Evolutionary conservation across 1,284 basidiomycete genomes (phyloP).

Genomic region (Cryptococcus jaspeensis): DNA sequence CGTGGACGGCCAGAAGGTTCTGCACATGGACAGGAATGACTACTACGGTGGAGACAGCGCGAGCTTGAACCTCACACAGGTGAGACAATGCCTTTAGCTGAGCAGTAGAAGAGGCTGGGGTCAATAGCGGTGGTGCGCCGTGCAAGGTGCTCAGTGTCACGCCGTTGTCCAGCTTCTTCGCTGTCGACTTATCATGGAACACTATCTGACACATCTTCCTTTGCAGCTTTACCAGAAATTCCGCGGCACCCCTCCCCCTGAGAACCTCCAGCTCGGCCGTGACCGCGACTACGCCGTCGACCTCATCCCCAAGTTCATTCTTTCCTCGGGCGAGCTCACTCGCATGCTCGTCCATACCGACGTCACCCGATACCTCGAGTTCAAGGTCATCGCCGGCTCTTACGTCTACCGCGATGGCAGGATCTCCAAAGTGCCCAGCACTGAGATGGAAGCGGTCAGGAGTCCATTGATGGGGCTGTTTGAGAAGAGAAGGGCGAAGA

Average conservation of each 20-base stretch:
- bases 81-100: conserved; percentile 48
- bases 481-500: conserved; percentile 97
- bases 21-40: conserved; percentile 99
- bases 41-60: conserved; percentile 99
- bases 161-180: neutral
- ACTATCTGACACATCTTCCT: neutral
- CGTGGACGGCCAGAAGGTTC: conserved; percentile 98
- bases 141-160: neutral
- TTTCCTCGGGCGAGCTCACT: conserved; percentile 96
- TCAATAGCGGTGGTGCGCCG: neutral
- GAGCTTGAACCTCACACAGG: conserved; percentile 95
- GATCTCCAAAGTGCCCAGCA: conserved; percentile 97
- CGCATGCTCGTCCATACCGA: conserved; percentile 99
- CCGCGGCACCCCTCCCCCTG: conserved; percentile 62
- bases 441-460: conserved; percentile 94
- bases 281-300: conserved; percentile 96
- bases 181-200: neutral
- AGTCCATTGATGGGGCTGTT: conserved; percentile 97
- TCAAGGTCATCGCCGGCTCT: conserved; percentile 99
- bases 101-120: neutral
- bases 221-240: conserved; percentile 93
- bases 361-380: conserved; percentile 97
- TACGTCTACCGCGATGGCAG: conserved; percentile 96
- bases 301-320: conserved; percentile 94
- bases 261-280: conserved; percentile 67